Base-by-base conservation (phyloP, 2,329 filamentous ascomycete genomes). In the Alternaria sp. region DNA sequence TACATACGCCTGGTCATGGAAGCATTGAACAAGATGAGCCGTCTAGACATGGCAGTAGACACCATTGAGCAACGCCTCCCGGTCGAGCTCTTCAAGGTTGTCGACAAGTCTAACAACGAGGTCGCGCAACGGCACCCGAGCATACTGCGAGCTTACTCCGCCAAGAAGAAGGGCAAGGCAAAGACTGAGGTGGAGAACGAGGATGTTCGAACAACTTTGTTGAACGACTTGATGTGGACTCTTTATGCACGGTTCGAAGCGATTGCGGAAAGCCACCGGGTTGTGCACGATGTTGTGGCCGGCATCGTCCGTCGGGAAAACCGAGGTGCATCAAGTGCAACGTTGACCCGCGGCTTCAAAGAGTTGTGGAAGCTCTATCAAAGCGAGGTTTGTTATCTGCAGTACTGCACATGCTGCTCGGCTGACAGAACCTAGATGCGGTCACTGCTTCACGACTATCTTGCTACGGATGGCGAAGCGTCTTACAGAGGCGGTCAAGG, bases 291-390 rank as follows among this genome's bases (percentile, higher is more conserved):
- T 78, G 92, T 96, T 50, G 91, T 97, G 74, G 91, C 91, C 66
- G 92, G 92, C 1, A 92, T 99, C 62, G 89, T 95, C 58, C 89
- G 90, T 66, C 89, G 96, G 54, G 94, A 98, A 75, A 92, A 91
- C 80, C 78, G 85, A 54, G 80, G 77, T 55, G 74, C 74, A 21
- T 89, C 79, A 84, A 78, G 72, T 53, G 90, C 83, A 83, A 86
- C 88, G 1, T 85, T 98, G 54, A 90, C 93, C 6, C 90, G 93
- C 59, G 94, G 94, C 60, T 99, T 99, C 81, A 96, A 95, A 75
- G 96, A 98, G 81, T 83, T 99, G 44, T 99, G 96, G 96, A 97
- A 97, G 76, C 84, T 99, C 8, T 95, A 97, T 74, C 96, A 99
- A 77, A 98, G 96, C 80, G 96, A 99, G 78, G 77, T 77, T 65